Conservation (phyloP, 2,329 filamentous ascomycete genomes). For the Hypoxylon sp. region DNA sequence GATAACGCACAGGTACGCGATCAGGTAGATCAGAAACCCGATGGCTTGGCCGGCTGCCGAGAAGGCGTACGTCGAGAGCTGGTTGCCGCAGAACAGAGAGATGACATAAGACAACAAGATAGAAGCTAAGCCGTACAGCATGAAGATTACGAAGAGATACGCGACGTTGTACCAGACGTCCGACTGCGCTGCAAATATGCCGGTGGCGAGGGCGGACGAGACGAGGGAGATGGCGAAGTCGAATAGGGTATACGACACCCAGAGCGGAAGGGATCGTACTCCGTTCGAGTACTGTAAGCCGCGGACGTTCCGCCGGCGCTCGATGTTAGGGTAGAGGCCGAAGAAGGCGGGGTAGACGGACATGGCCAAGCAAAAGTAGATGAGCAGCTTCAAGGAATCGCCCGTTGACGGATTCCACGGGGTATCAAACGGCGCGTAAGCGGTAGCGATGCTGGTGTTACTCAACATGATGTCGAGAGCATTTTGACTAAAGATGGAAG, state of each 20-base stretch:
- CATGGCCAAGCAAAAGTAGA: slow-evolving; percentile 83
- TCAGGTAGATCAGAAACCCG: slow-evolving; percentile 74
- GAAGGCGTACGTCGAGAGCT: slow-evolving; percentile 85
- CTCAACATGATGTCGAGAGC: slow-evolving; percentile 70
- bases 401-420: slow-evolving; percentile 75
- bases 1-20: slow-evolving; percentile 74
- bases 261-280: slow-evolving; percentile 80
- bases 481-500: slow-evolving; percentile 70
- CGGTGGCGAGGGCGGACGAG: slow-evolving; percentile 70
- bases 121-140: slow-evolving; percentile 81
- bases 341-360: slow-evolving; percentile 86
- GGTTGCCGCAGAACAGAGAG: slow-evolving; percentile 79
- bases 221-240: slow-evolving; percentile 79
- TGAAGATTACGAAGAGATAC: slow-evolving; percentile 82
- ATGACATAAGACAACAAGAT: slow-evolving; percentile 81
- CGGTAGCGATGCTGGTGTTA: slow-evolving; percentile 73
- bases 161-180: slow-evolving; percentile 78
- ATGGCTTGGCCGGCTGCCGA: slow-evolving; percentile 79
- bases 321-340: slow-evolving; percentile 85
- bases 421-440: slow-evolving; percentile 77
- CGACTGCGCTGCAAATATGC: slow-evolving; percentile 72
- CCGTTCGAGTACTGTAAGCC: slow-evolving; percentile 92
- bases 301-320: slow-evolving; percentile 79
- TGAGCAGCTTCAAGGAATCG: slow-evolving; percentile 77
- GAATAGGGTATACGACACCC: slow-evolving; percentile 83